These are phyloP conservation scores for Daldinia eschscholtzii DNA, from an alignment of 2,329 filamentous ascomycete genomes.

Conservation along the genomic window DNA sequence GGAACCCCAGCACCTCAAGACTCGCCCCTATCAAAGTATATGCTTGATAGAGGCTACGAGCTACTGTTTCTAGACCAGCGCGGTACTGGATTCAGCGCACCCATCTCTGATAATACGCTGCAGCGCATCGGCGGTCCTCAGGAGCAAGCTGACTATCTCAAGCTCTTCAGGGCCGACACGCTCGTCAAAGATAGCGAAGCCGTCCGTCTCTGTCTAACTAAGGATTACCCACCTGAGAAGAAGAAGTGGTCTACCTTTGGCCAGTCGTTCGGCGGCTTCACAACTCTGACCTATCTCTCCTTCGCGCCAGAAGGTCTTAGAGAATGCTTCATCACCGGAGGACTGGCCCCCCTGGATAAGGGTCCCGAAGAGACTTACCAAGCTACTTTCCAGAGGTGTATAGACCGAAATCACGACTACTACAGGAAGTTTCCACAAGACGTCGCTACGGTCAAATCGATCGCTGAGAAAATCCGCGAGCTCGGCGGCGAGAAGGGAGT, in stretches of 20 bases:
- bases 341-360: slow-evolving; percentile 81
- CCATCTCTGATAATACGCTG: slow-evolving; percentile 80
- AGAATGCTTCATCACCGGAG: slow-evolving; percentile 88
- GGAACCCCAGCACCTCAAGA: slow-evolving; percentile 81
- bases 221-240: slow-evolving; percentile 75
- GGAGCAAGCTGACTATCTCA: slow-evolving; percentile 83
- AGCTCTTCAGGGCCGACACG: slow-evolving; percentile 87
- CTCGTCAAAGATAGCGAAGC: slow-evolving; percentile 93
- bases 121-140: slow-evolving; percentile 71
- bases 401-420: slow-evolving; percentile 80
- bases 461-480: slow-evolving; percentile 74
- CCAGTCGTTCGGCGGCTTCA: slow-evolving; percentile 94
- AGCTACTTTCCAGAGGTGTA: slow-evolving; percentile 76
- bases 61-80: slow-evolving; percentile 90
- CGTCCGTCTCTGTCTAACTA: slow-evolving; percentile 79
- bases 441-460: slow-evolving; percentile 72
- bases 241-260: slow-evolving; percentile 88
- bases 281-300: slow-evolving; percentile 84
- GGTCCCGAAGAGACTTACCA: slow-evolving; percentile 81
- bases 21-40: slow-evolving; percentile 74
- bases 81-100: slow-evolving; percentile 86
- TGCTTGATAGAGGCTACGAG: slow-evolving; percentile 86
- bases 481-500: slow-evolving; percentile 64
- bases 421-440: slow-evolving; percentile 91
- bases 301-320: slow-evolving; percentile 81